Conservation (phyloP, 2,329 filamentous ascomycete species). For the Monosporascus ibericus region DNA sequence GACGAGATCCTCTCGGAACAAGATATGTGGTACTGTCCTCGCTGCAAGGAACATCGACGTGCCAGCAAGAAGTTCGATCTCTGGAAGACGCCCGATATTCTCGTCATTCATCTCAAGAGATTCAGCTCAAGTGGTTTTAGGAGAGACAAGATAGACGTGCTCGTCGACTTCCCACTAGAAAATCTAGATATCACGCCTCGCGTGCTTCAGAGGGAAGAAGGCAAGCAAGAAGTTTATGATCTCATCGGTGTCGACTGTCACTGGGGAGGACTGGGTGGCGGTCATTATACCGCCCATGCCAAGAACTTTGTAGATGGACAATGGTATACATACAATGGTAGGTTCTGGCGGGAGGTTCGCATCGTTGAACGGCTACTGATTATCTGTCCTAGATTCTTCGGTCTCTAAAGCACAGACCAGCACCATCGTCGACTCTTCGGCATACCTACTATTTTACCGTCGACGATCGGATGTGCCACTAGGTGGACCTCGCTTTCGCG, state of each 20-base stretch:
- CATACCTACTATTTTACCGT: constrained; percentile 94
- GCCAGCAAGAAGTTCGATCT: constrained; percentile 96
- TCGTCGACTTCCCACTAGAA: constrained; percentile 87
- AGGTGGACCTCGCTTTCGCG: constrained; percentile 69
- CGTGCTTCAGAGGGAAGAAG: constrained; percentile 73
- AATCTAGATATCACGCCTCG: constrained; percentile 75
- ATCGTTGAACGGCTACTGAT: constrained; percentile 31
- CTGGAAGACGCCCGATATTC: constrained; percentile 93
- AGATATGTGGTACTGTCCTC: constrained; percentile 95
- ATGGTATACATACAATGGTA: constrained; percentile 98
- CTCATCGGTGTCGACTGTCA: constrained; percentile 95
- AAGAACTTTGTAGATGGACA: constrained; percentile 83
- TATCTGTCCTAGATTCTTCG: constrained; percentile 57
- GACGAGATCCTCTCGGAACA: constrained; percentile 90
- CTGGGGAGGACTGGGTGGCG: constrained; percentile 85
- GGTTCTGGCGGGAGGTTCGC: constrained; percentile 25
- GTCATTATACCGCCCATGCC: constrained; percentile 92
- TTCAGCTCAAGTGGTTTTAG: constrained; percentile 81
- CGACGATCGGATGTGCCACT: constrained; percentile 71
- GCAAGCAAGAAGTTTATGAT: constrained; percentile 82
- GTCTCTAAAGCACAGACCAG: constrained; percentile 58
- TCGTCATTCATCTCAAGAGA: constrained; percentile 91
- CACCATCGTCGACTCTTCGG: constrained; percentile 65
- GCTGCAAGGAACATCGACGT: constrained; percentile 87
- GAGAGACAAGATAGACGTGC: constrained; percentile 83